Base-by-base conservation (phyloP, 2,329 filamentous ascomycete genomes). In the Curvularia eragrostidis region DNA sequence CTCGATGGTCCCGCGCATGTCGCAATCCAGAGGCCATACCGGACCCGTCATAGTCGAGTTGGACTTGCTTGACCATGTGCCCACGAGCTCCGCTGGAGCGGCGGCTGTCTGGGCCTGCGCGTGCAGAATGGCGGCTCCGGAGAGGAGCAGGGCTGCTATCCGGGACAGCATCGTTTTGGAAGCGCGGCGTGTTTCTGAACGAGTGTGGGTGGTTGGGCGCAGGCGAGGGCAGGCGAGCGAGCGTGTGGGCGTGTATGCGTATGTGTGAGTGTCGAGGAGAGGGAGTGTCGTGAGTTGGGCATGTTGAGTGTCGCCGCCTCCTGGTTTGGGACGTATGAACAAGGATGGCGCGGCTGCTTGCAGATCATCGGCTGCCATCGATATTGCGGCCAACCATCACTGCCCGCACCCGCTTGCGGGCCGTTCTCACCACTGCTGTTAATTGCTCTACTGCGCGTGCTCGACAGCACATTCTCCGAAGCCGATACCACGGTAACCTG, bases 61-160 rank as follows among this genome's bases (percentile, higher is more conserved):
- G 24, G 87, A 88, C 75, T 91, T 91, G 44, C 87, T 89, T 15
- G 85, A 84, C 89, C 89, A 91, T 57, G 89, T 91, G 57, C 89
- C 89, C n/a, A 86, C 82, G 30, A 91, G 77, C 51, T 83, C 78
- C 36, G 66, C 56, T 18, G 66, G 54, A 24, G 64, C 43, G 43
- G 66, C 48, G 38, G 63, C 49, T 30, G 67, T 67, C 59, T 77
- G 75, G 70, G 75, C 76, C 39, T 68, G 68, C 48, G 60, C 68
- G 19, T 65, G 59, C 47, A 69, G 43, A 30, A 81, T 77, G 49
- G 77, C 75, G 48, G 76, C 70, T 57, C 75, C 72, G 42, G 75
- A 66, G 55, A 73, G 65, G 54, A 76, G 63, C 56, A 77, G 60
- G 30, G 66, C 60, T 34, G 66, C 69, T 61, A 72, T 65, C 55